A percentile compares a stretch with the other conserved stretches of the same genome.
These are phyloP conservation scores for Erythrobasidium hasegawianum DNA, from an alignment of 1,284 basidiomycete species.

Conservation along the genomic window DNA sequence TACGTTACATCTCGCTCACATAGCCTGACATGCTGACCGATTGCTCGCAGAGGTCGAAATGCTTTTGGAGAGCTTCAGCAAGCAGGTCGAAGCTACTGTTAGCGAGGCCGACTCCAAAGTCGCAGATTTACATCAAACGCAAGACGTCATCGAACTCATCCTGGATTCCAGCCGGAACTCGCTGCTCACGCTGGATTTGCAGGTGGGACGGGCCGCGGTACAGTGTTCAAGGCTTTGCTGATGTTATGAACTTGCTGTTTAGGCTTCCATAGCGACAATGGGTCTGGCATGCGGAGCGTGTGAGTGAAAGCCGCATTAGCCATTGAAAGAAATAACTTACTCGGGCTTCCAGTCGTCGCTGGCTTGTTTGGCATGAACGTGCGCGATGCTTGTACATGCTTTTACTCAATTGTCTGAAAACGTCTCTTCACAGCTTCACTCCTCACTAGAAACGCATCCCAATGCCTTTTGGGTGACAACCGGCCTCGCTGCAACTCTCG, in stretches of 20 bases:
- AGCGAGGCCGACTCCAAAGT: constrained; percentile 85
- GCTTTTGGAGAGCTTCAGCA: constrained; percentile 85
- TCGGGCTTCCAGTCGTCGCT: constrained; percentile 65
- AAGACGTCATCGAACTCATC: constrained; percentile 95
- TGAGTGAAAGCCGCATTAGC: too few species aligned
- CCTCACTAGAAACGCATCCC: constrained; percentile 49
- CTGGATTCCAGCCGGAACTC: constrained; percentile 94
- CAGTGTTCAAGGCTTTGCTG: not conserved
- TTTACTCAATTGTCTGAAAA: not conserved
- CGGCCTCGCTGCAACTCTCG: constrained; percentile 45
- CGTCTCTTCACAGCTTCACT: constrained; percentile 45
- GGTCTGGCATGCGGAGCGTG: constrained; percentile 73
- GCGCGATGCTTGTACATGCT: constrained; percentile 15
- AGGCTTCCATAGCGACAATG: constrained; percentile 78
- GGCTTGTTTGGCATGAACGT: constrained; percentile 91
- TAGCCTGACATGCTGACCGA: not conserved
- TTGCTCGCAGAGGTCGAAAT: constrained; percentile 78
- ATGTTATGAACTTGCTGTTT: too few species aligned
- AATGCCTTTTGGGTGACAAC: constrained; percentile 51
- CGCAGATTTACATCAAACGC: constrained; percentile 91
- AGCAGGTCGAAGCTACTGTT: constrained; percentile 93
- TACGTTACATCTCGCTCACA: not conserved
- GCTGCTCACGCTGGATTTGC: constrained; percentile 82
- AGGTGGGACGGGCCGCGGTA: constrained; percentile 53
- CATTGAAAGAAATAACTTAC: not conserved